A percentile compares a stretch with the other conserved stretches of the same genome.
phyloP scores from a whole-genome alignment of 495 filamentous ascomycete species.

The Bathelium albidoporum region DNA sequence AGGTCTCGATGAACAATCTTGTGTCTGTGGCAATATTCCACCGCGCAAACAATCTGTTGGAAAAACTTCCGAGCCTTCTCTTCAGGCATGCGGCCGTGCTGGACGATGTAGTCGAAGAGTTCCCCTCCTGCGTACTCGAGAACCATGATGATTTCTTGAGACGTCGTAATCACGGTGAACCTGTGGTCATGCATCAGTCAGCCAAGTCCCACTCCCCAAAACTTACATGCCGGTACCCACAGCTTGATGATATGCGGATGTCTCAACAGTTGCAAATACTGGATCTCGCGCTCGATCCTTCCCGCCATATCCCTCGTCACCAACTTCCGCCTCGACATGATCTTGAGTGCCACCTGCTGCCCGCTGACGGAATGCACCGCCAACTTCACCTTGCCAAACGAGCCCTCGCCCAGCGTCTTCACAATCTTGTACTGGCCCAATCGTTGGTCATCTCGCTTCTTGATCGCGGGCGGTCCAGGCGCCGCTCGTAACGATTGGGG shows the following conservation, averaged over 20 bases:
- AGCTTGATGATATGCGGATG: conserved; percentile 99
- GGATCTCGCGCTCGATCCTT: conserved; percentile 92
- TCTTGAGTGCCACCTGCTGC: conserved; percentile 93
- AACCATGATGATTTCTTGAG: conserved; percentile 94
- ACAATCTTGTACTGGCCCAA: conserved; percentile 85
- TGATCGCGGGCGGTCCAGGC: conserved; percentile 17
- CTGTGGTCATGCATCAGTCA: conserved; percentile 35
- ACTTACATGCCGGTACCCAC: conserved; percentile 39
- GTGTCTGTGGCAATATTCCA: conserved; percentile 97
- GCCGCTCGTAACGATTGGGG: conserved; percentile 7
- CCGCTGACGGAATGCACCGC: conserved; percentile 82
- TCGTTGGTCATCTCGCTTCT: conserved; percentile 52
- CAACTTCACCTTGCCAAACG: conserved; percentile 97
- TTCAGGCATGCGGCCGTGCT: conserved; percentile 80
- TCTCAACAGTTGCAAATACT: conserved; percentile 87
- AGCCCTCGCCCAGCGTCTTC: conserved; percentile 87
- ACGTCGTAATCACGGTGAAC: conserved; percentile 92
- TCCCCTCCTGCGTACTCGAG: conserved; percentile 94
- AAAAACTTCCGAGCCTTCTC: conserved; percentile 90
- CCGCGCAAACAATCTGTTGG: conserved; percentile 98
- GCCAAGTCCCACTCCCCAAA: background rate
- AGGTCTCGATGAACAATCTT: conserved; percentile 97
- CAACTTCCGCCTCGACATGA: conserved; percentile 89
- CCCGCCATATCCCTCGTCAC: conserved; percentile 95
- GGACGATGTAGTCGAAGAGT: conserved; percentile 94